These are phyloP conservation scores for Harringtonia lauricola DNA, from an alignment of 2,329 filamentous ascomycete species.

Conservation along the genomic window DNA sequence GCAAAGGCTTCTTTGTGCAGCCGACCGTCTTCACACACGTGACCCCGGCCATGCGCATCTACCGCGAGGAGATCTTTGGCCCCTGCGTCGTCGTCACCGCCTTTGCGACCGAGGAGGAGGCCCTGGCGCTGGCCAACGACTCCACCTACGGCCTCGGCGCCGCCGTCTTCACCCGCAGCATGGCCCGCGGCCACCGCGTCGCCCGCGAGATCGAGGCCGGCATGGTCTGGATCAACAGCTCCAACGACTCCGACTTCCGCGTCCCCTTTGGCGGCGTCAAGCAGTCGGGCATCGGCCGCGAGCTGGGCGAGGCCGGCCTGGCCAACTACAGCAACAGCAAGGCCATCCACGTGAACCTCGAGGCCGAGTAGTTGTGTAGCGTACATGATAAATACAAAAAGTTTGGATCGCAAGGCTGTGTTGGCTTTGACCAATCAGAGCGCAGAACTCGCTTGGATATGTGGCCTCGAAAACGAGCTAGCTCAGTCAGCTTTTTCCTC, in stretches of 20 bases:
- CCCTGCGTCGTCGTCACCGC: slow-evolving; percentile 21
- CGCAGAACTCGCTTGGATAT: too few relatives aligned
- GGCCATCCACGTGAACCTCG: slow-evolving; percentile 24
- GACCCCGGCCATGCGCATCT: slow-evolving; percentile 23
- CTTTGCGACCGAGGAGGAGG: slow-evolving; percentile 26
- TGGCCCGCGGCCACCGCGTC: slow-evolving; percentile 31
- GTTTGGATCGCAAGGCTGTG: too few relatives aligned
- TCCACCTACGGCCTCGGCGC: slow-evolving; percentile 46
- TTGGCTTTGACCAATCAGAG: too few relatives aligned
- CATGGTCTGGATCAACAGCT: slow-evolving; percentile 36
- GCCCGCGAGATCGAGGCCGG: slow-evolving; percentile 46
- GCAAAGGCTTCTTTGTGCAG: slow-evolving; percentile 24
- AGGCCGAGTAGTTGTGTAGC: slow-evolving; percentile 4
- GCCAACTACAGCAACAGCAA: slow-evolving; percentile 22
- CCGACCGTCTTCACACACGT: slow-evolving; percentile 25
- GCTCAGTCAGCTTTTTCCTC: too few relatives aligned
- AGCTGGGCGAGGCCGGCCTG: slow-evolving; percentile 24
- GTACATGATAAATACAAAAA: too few relatives aligned
- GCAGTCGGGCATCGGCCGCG: slow-evolving; percentile 24
- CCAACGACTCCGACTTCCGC: slow-evolving; percentile 35
- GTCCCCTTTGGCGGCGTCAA: slow-evolving; percentile 33
- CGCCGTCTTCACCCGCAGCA: slow-evolving; percentile 46
- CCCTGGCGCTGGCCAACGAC: slow-evolving; percentile 26
- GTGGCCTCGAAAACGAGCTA: too few relatives aligned
- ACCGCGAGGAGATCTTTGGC: slow-evolving; percentile 25